phyloP scores from a whole-genome alignment of 2,329 filamentous ascomycete species.

The Aureobasidium leucospermi region DNA sequence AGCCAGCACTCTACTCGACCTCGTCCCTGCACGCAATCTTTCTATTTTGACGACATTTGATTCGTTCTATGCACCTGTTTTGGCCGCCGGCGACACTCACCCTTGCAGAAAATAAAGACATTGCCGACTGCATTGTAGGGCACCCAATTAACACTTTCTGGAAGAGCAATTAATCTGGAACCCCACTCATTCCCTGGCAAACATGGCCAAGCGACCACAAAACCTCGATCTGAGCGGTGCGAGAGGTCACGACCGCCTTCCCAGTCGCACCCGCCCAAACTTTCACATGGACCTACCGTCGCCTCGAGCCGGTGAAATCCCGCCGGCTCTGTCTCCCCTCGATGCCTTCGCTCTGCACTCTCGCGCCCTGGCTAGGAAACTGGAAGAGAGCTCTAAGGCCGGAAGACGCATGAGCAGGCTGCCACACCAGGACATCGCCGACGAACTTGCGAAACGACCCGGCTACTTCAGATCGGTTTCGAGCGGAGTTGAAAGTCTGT shows the following conservation, averaged over 20 bases:
- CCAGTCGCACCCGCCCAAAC: constrained; percentile 19
- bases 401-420: constrained; percentile 78
- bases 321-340: constrained; percentile 84
- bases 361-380: constrained; percentile 74
- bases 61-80: background rate
- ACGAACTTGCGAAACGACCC: constrained; percentile 69
- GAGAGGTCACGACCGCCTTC: constrained; percentile 18
- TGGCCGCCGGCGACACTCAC: constrained; percentile 1
- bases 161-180: constrained; percentile 12
- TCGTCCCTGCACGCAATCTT: background rate
- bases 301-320: constrained; percentile 52
- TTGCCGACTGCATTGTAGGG: background rate
- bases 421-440: constrained; percentile 73
- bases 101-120: constrained; percentile 2
- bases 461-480: constrained; percentile 75
- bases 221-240: constrained; percentile 18
- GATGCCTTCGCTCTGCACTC: constrained; percentile 94
- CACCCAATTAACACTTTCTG: constrained; percentile 10
- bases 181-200: constrained; percentile 3
- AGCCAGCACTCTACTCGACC: background rate
- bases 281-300: constrained; percentile 37
- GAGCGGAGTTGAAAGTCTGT: constrained; percentile 43
- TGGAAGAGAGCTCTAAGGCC: constrained; percentile 65
- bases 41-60: background rate
- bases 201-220: constrained; percentile 17